phyloP scores from a whole-genome alignment of 805 yeast species.

The Phaffomyces antillensis region DNA sequence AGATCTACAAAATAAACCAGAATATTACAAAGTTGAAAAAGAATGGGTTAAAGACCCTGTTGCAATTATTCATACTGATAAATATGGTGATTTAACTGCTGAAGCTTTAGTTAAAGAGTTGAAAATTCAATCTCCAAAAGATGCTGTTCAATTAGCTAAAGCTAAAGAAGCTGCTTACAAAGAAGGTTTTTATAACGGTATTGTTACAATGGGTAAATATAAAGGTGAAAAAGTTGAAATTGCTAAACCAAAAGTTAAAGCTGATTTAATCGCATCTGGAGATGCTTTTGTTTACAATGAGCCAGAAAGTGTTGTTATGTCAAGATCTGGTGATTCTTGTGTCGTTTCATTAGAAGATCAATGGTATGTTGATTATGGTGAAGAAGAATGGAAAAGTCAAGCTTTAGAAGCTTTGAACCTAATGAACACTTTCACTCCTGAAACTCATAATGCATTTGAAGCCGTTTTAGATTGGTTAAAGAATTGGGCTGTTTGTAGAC shows the following conservation, averaged over 20 bases:
- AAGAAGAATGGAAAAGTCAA: slow-evolving; percentile 75
- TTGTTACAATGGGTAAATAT: slow-evolving; percentile 72
- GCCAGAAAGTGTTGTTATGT: slow-evolving; percentile 84
- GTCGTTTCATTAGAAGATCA: slow-evolving; percentile 96
- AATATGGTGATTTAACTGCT: slow-evolving; percentile 86
- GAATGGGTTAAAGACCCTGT: slow-evolving; percentile 82
- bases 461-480: slow-evolving; percentile 93
- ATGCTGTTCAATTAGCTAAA: slow-evolving; percentile 72
- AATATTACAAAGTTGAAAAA: slow-evolving; percentile 74
- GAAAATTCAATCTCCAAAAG: slow-evolving; percentile 94
- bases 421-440: slow-evolving; percentile 76
- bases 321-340: slow-evolving; percentile 96
- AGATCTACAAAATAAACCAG: slow-evolving; percentile 85
- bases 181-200: slow-evolving; percentile 93
- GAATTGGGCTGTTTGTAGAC: slow-evolving; percentile 97
- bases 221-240: slow-evolving; percentile 83
- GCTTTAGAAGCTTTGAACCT: slow-evolving; percentile 71
- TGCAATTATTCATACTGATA: slow-evolving; percentile 71
- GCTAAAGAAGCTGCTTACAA: slow-evolving; percentile 95
- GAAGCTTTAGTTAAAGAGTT: slow-evolving; percentile 74
- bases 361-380: slow-evolving; percentile 98
- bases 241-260: slow-evolving; percentile 83
- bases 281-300: slow-evolving; percentile 87
- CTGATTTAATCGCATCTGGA: slow-evolving; percentile 69
- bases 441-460: slow-evolving; percentile 86